phyloP scores from a whole-genome alignment of 2,329 filamentous ascomycete species.

The Mycosphaerelloides madeirae region DNA sequence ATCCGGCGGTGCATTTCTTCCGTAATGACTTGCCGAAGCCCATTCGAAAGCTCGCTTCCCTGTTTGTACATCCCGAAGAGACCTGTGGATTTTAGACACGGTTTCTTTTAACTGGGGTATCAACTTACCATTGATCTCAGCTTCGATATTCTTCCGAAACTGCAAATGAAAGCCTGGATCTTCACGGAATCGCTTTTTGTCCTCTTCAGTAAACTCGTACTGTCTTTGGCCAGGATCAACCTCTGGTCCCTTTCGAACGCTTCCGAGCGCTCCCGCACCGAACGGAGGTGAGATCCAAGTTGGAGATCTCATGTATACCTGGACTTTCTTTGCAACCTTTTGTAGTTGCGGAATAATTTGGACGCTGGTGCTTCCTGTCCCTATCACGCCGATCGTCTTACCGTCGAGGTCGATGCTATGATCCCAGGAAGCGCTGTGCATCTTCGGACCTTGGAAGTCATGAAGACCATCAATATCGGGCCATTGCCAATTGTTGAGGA shows the following conservation, averaged over 20 bases:
- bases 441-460: slow-evolving; percentile 41
- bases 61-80: slow-evolving; percentile 43
- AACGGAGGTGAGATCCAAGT: slow-evolving; percentile 39
- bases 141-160: slow-evolving; percentile 45
- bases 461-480: slow-evolving; percentile 37
- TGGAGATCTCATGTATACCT: slow-evolving; percentile 34
- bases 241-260: slow-evolving; percentile 22
- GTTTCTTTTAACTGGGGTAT: slow-evolving; percentile 42
- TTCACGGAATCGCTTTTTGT: slow-evolving; percentile 34
- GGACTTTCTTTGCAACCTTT: slow-evolving; percentile 31
- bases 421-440: slow-evolving; percentile 45
- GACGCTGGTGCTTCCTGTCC: slow-evolving; percentile 41
- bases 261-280: slow-evolving; percentile 32
- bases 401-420: slow-evolving; percentile 40
- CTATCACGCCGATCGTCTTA: slow-evolving; percentile 40
- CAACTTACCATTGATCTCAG: slow-evolving; percentile 50
- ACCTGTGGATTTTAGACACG: slow-evolving; percentile 38
- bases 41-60: slow-evolving; percentile 39
- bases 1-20: slow-evolving; percentile 32
- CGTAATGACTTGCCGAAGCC: slow-evolving; percentile 44
- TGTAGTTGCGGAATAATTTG: slow-evolving; percentile 38
- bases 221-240: slow-evolving; percentile 32
- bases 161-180: slow-evolving; percentile 42
- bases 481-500: slow-evolving; percentile 30
- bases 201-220: slow-evolving; percentile 41